Evolutionary conservation across 2,329 filamentous ascomycete genomes (phyloP), one percentile per base, ranked within the genome.

Genomic region (Knoxdaviesia proteae): DNA sequence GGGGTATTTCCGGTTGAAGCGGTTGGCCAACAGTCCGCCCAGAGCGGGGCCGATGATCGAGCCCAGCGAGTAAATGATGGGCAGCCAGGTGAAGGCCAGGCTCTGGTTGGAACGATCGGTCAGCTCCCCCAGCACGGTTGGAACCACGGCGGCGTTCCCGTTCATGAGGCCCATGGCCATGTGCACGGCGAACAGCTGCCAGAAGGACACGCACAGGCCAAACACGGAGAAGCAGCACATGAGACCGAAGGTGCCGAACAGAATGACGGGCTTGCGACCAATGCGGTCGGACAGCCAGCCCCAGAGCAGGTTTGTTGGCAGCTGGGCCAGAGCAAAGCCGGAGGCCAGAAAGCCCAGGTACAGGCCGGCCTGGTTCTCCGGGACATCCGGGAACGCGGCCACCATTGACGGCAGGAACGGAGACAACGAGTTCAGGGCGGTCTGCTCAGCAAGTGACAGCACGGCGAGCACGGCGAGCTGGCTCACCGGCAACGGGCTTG

Each of bases 371-470:
- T 86, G 65, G 5, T 65, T 67, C 2, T 69, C 60, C 20, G 80
- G 70, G 20, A 94, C 78, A 47, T 83, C 83, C 1, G 84, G 81
- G 56, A 96, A 96, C 1, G 75, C 77, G 29, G 75, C 73, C 1
- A 87, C 78, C 88, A 98, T 96, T 51, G 86, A 74, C 0, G 90
- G 90, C 2, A 98, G 72, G 58, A 98, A 98, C 1, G 90, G 90
- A 7, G 80, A 82, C 53, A 98, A 94, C 29, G 86, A 94, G 59
- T 98, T 98, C 54, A 98, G 71, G 0, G 90, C 90, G 0, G 88
- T 96, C 65, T 98, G 90, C 57, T 98, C 90, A 43, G 83, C 81
- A 29, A 98, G 68, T 6, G 87, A 87, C 46, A 98, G 82, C 49
- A 94, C 63, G 1, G 88, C 88, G 34, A 98, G 65, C 8, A 96